These are phyloP conservation scores for Aspergillus ochraceus DNA, from an alignment of 2,329 filamentous ascomycete genomes.

Conservation along the genomic window DNA sequence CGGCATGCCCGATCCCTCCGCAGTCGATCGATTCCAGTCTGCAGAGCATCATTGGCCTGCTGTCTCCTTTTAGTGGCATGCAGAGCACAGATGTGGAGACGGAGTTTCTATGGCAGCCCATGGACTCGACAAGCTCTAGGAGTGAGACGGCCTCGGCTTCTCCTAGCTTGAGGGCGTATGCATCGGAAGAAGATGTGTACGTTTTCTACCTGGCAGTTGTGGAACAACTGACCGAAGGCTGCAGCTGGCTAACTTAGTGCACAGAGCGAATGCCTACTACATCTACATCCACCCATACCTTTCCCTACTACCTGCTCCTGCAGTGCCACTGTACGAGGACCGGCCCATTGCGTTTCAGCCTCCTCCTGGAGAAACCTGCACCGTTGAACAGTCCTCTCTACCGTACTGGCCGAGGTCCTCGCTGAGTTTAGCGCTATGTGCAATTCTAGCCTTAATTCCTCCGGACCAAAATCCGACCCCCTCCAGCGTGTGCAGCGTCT, in stretches of 20 bases:
- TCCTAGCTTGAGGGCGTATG: constrained; percentile 16
- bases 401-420: constrained; percentile 22
- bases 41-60: constrained; percentile 17
- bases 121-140: not conserved
- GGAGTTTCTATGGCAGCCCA: not conserved
- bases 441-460: constrained; percentile 25
- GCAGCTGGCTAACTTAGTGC: not conserved
- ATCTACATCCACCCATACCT: constrained; percentile 28
- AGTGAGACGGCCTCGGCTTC: not conserved
- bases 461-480: constrained; percentile 8
- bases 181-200: constrained; percentile 23
- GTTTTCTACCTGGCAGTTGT: not conserved
- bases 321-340: constrained; percentile 15
- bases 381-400: constrained; percentile 13
- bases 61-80: constrained; percentile 13
- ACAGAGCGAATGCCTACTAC: constrained; percentile 27
- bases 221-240: not conserved
- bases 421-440: constrained; percentile 22
- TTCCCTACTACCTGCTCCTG: constrained; percentile 20
- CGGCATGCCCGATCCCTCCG: not conserved
- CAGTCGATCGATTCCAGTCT: constrained; percentile 13
- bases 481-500: constrained; percentile 7
- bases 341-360: constrained; percentile 5
- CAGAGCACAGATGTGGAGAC: not conserved
- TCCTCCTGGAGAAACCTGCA: not conserved